phyloP scores from a whole-genome alignment of 192 early-diverging fungal genomes.

The Podila verticillata region DNA sequence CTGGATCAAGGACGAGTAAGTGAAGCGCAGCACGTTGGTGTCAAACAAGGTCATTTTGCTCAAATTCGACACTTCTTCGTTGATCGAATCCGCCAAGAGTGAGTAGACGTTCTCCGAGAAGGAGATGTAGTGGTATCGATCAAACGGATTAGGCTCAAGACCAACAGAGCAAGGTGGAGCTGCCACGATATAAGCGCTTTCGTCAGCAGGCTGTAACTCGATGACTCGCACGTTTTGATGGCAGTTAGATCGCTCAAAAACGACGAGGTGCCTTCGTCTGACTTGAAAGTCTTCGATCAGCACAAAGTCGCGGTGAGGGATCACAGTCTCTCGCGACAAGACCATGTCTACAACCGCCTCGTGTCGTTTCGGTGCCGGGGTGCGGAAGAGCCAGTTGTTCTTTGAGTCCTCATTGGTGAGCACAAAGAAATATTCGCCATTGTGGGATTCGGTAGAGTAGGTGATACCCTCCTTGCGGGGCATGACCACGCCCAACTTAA shows the following conservation, averaged over 20 bases:
- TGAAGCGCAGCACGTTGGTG: constrained; percentile 56
- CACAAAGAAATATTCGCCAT: constrained; percentile 61
- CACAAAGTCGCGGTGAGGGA: constrained; percentile 67
- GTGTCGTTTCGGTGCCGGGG: constrained; percentile 49
- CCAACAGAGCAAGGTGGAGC: constrained; percentile 27
- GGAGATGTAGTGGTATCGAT: constrained; percentile 65
- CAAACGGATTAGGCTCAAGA: constrained; percentile 44
- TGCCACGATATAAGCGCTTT: neutral
- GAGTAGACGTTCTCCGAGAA: constrained; percentile 66
- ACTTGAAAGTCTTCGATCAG: constrained; percentile 67
- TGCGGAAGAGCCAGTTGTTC: constrained; percentile 70
- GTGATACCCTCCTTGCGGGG: constrained; percentile 60
- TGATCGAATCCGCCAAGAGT: constrained; percentile 58
- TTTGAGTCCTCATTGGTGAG: constrained; percentile 65
- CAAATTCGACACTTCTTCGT: constrained; percentile 61
- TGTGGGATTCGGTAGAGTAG: constrained; percentile 60
- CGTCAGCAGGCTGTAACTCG: constrained; percentile 37
- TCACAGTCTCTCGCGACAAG: constrained; percentile 59
- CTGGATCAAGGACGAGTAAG: constrained; percentile 56
- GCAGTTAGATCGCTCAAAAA: constrained; percentile 69
- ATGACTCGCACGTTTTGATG: constrained; percentile 68
- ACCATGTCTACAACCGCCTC: constrained; percentile 12
- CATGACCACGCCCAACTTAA: constrained; percentile 49
- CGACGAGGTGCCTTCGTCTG: constrained; percentile 62
- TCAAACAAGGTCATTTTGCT: constrained; percentile 55